Base-by-base conservation (phyloP, 441 rosid genomes). In the Brassica balearica region DNA sequence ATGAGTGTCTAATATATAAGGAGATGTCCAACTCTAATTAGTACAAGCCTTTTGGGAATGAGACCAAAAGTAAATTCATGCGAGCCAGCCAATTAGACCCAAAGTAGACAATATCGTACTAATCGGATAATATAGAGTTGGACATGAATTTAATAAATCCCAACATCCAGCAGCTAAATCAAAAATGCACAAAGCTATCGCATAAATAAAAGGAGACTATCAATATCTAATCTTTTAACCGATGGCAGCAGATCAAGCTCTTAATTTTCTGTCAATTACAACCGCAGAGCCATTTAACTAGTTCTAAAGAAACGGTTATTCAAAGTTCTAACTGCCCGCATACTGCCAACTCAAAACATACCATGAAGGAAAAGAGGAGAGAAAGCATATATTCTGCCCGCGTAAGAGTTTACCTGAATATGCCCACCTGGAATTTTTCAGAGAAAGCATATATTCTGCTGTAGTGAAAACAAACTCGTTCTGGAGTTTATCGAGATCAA, bases 401-500 rank as follows among this genome's bases (percentile, higher is more conserved):
- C 34, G 5, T 29, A 29, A 68, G 60, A 79, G 25, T 22, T 81
- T 89, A 96, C 99, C 94, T 74, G 84, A 85, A 82, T 80, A 86
- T 55, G 84, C 87, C 93, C 96, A 91, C 80, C 81, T 84, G 43
- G 89, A 79, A 77, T 89, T 90, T 83, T 86, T 87, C 74, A 90
- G 83, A 62, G 88, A 91, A 76, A 96, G 97, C 81, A 88, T 78
- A 85, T 89, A 88, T 81, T 92, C 96, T 29, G 97, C 97, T 5
- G 96, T 88, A 67, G 97, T 90, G 55, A 92, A 85, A 72, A 96
- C 87, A 84, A 84, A 89, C 85, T 94, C 98, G 64, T 82, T 84
- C 80, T 96, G 92, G 77, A 96, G 92, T 82, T 85, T 84, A 84
- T 89, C 88, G 0, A 87, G 80, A 82, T 89, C 94, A 73, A 94